Conservation (phyloP, 345 rosid species). For the Dovyalis caffra region DNA sequence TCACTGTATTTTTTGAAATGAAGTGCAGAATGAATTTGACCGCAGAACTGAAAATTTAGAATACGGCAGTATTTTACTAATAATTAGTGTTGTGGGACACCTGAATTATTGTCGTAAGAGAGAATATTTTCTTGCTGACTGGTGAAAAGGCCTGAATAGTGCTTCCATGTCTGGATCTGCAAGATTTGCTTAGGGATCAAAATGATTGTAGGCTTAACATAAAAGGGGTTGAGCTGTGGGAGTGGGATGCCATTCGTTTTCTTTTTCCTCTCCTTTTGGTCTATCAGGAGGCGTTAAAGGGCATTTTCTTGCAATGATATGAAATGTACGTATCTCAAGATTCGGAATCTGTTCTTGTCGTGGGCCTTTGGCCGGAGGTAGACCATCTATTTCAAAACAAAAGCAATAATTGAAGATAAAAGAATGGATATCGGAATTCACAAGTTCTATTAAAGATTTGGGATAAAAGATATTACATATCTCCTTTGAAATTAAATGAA, state of each 20-base stretch:
- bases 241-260: not conserved
- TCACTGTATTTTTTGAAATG: not conserved
- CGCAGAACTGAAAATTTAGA: not conserved
- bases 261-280: accelerated
- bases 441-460: not conserved
- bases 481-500: slow-evolving; percentile 26
- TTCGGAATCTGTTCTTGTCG: too few relatives aligned
- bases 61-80: too few relatives aligned
- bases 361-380: too few relatives aligned
- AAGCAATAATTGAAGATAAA: not conserved
- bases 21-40: not conserved
- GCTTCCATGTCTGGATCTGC: not conserved
- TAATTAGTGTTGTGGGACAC: not conserved
- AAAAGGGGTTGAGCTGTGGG: too few relatives aligned
- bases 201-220: too few relatives aligned
- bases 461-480: not conserved
- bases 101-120: not conserved
- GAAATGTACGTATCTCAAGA: too few relatives aligned
- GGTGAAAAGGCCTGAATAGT: not conserved
- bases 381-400: not conserved
- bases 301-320: not conserved
- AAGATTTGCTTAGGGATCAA: too few relatives aligned
- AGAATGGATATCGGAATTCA: not conserved
- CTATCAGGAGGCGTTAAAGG: not conserved
- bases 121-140: not conserved